Base-by-base conservation (phyloP, 1,284 basidiomycete genomes). In the Boletus semigastroideus region DNA sequence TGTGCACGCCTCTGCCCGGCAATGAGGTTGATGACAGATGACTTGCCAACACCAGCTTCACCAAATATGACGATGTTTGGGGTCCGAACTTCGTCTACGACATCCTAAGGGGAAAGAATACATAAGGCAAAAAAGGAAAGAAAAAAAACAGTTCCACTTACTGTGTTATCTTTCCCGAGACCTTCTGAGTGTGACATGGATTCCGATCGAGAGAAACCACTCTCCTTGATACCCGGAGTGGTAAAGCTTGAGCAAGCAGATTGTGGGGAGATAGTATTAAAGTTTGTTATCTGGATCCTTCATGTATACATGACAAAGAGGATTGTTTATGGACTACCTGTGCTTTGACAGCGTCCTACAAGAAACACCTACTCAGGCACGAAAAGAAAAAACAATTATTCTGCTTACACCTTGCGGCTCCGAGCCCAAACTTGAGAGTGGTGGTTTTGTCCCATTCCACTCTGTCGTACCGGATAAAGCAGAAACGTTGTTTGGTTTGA, bases 51-150 rank as follows among this genome's bases (percentile, higher is more conserved):
- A 8, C 52, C 52, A 6, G 40, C 16, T 44, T 56, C 53, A 6
- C 53, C 53, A 14, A 48, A 54, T 10, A 54, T 19, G 9, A 56
- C 28, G 27, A 56, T 44, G 28, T 54, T 54, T n/a, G 53, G 36
- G 16, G 9, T 4, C 30, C 7, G 16, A 13, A 10, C 34, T 17
- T 36, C 34, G 11, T 36, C 14, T 36, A 17, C 34, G 34, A 36
- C 34, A 17, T 10, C 17, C 53, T 56, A 30, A n/a, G 14, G 4
- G 25, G 25, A 25, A 1, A 2, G 17, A 42, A 45, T 11, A 16
- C 17, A 37, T 25, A 22, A 8, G n/a, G 37, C 2, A 11, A 11
- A 7, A 13, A 27, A 20, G 34, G n/a, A n/a, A 38, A 16, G n/a
- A 7, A 27, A 36, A 27, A 36, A 4, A 9, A 17, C 34, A 36